phyloP scores from a whole-genome alignment of 75 land plant genomes.

The Selaginella moellendorffii region DNA sequence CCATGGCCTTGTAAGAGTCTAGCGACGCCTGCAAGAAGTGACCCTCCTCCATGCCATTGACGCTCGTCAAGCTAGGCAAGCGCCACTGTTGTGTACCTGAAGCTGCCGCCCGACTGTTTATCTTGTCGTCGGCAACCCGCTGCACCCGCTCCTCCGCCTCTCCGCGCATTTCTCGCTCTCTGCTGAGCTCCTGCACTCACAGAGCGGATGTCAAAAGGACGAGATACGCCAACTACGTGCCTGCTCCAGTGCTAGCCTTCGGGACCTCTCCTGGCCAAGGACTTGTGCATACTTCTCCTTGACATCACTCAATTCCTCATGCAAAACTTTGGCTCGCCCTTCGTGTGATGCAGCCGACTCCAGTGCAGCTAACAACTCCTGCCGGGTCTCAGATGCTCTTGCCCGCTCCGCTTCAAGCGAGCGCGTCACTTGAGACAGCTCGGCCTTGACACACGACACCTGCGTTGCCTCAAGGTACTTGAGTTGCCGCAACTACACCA shows the following conservation, averaged over 20 bases:
- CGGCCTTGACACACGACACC: conserved; percentile 85
- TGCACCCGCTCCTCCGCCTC: too few species aligned
- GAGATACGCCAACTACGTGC: too few species aligned
- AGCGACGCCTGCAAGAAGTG: conserved; percentile 71
- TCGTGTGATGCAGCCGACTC: conserved; percentile 90
- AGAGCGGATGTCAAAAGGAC: too few species aligned
- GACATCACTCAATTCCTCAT: conserved; percentile 70
- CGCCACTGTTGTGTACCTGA: conserved; percentile 31
- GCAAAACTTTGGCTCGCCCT: conserved; percentile 78
- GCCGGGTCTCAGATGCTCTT: conserved; percentile 85
- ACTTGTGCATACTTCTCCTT: conserved; percentile 49
- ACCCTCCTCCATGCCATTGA: conserved; percentile 90
- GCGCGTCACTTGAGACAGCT: conserved; percentile 72
- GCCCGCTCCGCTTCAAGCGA: conserved; percentile 93
- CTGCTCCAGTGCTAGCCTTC: conserved; percentile 61
- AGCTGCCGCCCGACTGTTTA: too few species aligned
- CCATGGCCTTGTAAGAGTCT: conserved; percentile 58
- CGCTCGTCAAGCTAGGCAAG: conserved; percentile 52
- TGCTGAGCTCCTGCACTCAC: too few species aligned
- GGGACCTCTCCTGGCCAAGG: conserved; percentile 42
- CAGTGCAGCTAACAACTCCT: conserved; percentile 65
- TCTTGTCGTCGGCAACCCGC: too few species aligned
- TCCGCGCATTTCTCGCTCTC: too few species aligned
- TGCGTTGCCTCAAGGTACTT: too few species aligned
- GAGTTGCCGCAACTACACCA: too few species aligned